Percentiles rank a stretch among this genome's conserved stretches.
These are phyloP conservation scores for Cordyceps cateniannulata DNA, from an alignment of 2,329 filamentous ascomycete genomes.

Conservation along the genomic window DNA sequence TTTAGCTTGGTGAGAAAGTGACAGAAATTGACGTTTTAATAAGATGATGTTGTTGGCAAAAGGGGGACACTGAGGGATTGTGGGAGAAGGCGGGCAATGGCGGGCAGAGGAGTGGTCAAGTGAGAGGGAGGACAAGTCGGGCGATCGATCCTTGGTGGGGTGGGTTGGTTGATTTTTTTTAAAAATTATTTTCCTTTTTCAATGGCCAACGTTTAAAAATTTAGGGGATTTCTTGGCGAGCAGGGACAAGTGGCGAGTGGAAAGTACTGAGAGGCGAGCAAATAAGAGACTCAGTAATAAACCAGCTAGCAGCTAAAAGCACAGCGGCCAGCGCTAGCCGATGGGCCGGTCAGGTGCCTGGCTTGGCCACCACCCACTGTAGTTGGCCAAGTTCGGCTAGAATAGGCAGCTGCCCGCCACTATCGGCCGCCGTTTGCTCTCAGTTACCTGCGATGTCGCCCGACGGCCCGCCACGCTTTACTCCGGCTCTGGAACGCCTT, in stretches of 20 bases:
- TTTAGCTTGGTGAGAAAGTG: not conserved
- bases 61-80: not conserved
- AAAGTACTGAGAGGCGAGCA: not conserved
- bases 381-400: not conserved
- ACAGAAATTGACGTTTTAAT: not conserved
- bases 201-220: not conserved
- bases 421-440: not conserved
- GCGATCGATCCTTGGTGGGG: slow-evolving; percentile 8
- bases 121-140: not conserved
- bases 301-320: too few relatives aligned
- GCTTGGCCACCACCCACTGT: not conserved
- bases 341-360: slow-evolving; percentile 7
- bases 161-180: not conserved
- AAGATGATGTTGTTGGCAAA: not conserved
- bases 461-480: slow-evolving; percentile 5
- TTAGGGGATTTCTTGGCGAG: not conserved
- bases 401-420: not conserved
- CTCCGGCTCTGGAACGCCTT: not conserved
- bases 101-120: not conserved
- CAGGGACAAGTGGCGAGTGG: not conserved
- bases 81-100: slow-evolving; percentile 5
- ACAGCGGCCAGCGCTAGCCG: not conserved
- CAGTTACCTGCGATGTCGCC: slow-evolving; percentile 3
- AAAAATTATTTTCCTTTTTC: not conserved
- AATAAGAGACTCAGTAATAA: not conserved